Evolutionary conservation across 169 alveolate species (phyloP), one percentile per base, ranked within the genome.

Genomic region (Nephromyces sp.): DNA sequence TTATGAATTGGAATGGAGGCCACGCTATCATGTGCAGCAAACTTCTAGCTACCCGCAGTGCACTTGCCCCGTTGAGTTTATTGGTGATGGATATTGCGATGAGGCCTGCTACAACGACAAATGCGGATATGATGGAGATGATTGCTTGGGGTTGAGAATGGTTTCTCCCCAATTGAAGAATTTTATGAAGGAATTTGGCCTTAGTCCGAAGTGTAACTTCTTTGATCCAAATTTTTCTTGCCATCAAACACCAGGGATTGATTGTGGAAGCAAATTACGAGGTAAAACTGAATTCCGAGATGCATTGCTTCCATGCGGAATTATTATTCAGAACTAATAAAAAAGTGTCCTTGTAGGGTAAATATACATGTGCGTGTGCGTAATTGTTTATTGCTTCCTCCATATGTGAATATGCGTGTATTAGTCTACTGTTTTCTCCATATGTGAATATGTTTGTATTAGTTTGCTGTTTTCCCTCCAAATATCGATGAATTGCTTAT

Each of bases 71-170:
- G n/a, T 43, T 43, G 57, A 43, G n/a, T 43, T 43, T 43, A 43
- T 43, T 15, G 57, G 57, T 77, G 89, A 84, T 63, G 89, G 89
- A 25, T 75, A 77, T 74, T 84, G 89, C 64, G 89, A 84, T 65
- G 68, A 73, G 3, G 66, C 72, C 30, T 84, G 89, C 28, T 84
- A 70, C 74, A 80, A 71, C 53, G 86, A 77, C 30, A 82, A 80
- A 0, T 84, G 89, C 66, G 84, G 80, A 24, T 84, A 82, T 81
- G 89, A 84, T 32, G 82, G 79, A 21, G 76, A 70, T 33, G 89
- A 84, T 66, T 84, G 89, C 43, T 62, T 66, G 30, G 68, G 72
- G 2, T 73, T 78, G 6, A 68, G 82, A 6, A 80, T 84, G 89
- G 80, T 81, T 32, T 77, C 88, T 1, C n/a, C 57, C n/a, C 15